Conservation (phyloP, 2,329 filamentous ascomycete species). For the Lomentospora prolificans region DNA sequence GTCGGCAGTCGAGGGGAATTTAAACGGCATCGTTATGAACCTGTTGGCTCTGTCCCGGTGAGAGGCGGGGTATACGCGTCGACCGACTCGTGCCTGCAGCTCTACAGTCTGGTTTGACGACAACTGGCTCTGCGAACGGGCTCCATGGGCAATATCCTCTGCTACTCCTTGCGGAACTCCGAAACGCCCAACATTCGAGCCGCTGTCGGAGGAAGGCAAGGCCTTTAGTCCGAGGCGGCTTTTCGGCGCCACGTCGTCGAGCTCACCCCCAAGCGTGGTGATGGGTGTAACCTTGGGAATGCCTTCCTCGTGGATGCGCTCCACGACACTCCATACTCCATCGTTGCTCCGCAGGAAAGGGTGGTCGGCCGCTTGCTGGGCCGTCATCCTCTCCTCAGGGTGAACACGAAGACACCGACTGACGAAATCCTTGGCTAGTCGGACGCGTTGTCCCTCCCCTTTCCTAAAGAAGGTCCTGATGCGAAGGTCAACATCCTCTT, state of each 20-base stretch:
- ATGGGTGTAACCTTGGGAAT: neutral
- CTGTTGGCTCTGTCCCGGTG: no score
- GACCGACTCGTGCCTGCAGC: no score
- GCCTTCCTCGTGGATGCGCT: neutral
- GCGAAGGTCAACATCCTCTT: neutral
- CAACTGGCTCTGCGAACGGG: no score
- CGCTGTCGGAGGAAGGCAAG: neutral
- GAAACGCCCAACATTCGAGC: neutral
- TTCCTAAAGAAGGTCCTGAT: neutral
- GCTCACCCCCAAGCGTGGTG: conserved; percentile 2
- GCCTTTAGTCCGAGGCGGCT: neutral
- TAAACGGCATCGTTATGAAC: no score
- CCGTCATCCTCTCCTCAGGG: conserved; percentile 2
- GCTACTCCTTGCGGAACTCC: neutral
- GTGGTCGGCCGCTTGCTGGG: conserved; percentile 2
- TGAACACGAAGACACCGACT: conserved; percentile 2
- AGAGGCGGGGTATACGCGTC: no score
- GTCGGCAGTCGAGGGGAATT: no score
- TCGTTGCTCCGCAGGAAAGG: conserved; percentile 7
- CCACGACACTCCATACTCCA: neutral
- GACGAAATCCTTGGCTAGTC: neutral
- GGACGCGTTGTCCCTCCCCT: neutral
- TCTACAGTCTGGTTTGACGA: no score
- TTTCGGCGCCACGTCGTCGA: conserved; percentile 2
- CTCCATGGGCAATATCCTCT: no score